Base-by-base conservation (phyloP, 768 basidiomycete genomes). In the Russula olivacea region DNA sequence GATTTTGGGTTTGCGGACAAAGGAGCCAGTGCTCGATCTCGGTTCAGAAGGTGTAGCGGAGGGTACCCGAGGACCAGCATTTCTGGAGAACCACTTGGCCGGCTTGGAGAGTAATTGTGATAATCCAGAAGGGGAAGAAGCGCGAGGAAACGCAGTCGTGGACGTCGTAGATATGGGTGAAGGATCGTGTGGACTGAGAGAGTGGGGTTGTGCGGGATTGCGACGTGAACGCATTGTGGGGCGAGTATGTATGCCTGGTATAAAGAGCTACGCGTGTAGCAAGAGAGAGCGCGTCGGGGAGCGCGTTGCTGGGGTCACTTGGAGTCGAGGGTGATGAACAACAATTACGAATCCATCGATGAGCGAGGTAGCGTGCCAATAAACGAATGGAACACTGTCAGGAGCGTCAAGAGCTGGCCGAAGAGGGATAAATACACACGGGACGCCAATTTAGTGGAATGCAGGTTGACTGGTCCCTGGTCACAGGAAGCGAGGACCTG, bases 1-100 rank as follows among this genome's bases (percentile, higher is more conserved):
- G 41, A 92, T 93, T 78, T 90, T 91, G 58, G 83, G 87, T 65
- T 87, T 89, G 64, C 87, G 74, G 17, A 63, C 60, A 55, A 73
- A 66, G 3, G 80, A 79, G 55, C 79, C 78, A 15, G 72, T 74
- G 58, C 25, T 76, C 59, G 47, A 73, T 55, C 64, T 77, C 66
- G 41, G 78, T 66, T 40, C 77, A 67, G 71, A 81, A 80, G 49
- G 58, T 3, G 83, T 79, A 10, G 79, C 76, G 1, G 86, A 84
- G 4, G 79, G 76, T 15, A 74, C 79, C 7, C 67, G 67, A 40
- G 65, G 23, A 14, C 61, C 48, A 28, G 65, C 14, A 8, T 61
- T 66, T 49, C 65, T 60, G 55, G 67, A 45, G 71, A 90, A 89
- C 88, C 88, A 90, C 77, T 82, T 85, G 0, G 85, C 81, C 1